Percentiles rank a stretch among this genome's conserved stretches.
Conservation (phyloP, 768 basidiomycete genomes). For the Obba rivulosa region DNA sequence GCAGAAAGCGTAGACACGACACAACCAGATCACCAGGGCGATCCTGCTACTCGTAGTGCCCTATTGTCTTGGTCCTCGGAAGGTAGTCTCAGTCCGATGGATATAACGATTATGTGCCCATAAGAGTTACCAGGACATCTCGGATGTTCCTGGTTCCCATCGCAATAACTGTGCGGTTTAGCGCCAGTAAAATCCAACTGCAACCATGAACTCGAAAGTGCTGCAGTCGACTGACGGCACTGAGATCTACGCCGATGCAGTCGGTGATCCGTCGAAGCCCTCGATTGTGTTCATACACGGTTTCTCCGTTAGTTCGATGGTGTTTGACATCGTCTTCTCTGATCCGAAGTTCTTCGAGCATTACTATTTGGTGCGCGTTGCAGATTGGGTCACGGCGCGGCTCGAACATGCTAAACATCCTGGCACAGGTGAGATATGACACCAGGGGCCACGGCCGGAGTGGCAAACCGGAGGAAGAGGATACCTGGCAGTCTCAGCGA, state of each 20-base stretch:
- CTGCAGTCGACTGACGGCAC: slow-evolving; percentile 19
- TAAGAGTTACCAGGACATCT: too few relatives aligned
- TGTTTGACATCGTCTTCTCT: slow-evolving; percentile 16
- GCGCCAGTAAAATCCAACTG: too few relatives aligned
- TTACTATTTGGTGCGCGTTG: slow-evolving; percentile 15
- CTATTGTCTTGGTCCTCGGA: too few relatives aligned
- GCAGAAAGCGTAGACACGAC: too few relatives aligned
- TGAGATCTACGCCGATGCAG: slow-evolving; percentile 18
- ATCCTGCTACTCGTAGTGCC: too few relatives aligned
- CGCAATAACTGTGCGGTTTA: too few relatives aligned
- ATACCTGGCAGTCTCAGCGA: slow-evolving; percentile 6
- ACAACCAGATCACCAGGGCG: too few relatives aligned
- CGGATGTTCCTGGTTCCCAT: too few relatives aligned
- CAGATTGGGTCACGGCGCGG: too few relatives aligned
- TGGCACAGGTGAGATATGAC: slow-evolving; percentile 22
- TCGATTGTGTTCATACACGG: slow-evolving; percentile 21
- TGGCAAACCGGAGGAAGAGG: slow-evolving; percentile 7
- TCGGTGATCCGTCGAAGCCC: slow-evolving; percentile 17
- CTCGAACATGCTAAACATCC: neutral
- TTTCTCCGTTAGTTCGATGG: slow-evolving; percentile 7
- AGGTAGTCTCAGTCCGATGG: too few relatives aligned
- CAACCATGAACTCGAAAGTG: slow-evolving; percentile 3
- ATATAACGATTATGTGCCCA: too few relatives aligned
- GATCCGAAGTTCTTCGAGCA: slow-evolving; percentile 8
- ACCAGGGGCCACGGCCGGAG: slow-evolving; percentile 20